phyloP scores from a whole-genome alignment of 495 filamentous ascomycete species.

The Daldinia childiae region DNA sequence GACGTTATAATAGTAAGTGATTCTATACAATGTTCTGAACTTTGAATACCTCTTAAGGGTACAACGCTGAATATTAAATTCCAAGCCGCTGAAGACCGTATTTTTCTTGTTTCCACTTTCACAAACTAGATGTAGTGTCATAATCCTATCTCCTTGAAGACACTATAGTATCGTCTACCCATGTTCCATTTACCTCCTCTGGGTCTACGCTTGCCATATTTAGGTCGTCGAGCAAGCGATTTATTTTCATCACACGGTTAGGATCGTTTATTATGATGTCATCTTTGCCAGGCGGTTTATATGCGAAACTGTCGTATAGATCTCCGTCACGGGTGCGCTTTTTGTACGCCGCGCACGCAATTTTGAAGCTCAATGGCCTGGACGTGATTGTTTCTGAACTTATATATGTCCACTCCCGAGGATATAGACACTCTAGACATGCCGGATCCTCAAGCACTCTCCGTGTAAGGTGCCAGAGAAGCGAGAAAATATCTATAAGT shows the following conservation, averaged over 20 bases:
- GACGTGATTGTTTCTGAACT: neutral
- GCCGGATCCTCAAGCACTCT: slow-evolving; percentile 1
- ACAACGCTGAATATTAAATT: slow-evolving; percentile 6
- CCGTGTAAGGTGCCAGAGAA: slow-evolving; percentile 24
- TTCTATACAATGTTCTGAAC: neutral
- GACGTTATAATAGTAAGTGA: neutral
- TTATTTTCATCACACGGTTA: too few species aligned
- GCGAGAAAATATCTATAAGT: slow-evolving; percentile 22
- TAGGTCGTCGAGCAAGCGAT: neutral
- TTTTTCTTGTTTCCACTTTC: neutral
- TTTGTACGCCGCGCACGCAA: slow-evolving; percentile 3
- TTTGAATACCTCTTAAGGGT: neutral
- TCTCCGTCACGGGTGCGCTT: slow-evolving; percentile 4
- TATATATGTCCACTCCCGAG: slow-evolving; percentile 21
- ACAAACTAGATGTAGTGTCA: neutral
- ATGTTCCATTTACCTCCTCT: neutral
- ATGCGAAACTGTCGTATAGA: neutral
- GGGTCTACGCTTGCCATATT: neutral
- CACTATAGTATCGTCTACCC: neutral
- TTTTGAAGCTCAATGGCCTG: neutral
- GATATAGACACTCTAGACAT: slow-evolving; percentile 11
- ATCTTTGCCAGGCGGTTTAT: too few species aligned
- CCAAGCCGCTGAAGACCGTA: slow-evolving; percentile 8
- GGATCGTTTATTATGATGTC: too few species aligned
- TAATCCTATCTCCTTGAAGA: neutral